Evolutionary conservation across 164 flowering plant genomes (phyloP).

Genomic region (Vitis riparia): DNA sequence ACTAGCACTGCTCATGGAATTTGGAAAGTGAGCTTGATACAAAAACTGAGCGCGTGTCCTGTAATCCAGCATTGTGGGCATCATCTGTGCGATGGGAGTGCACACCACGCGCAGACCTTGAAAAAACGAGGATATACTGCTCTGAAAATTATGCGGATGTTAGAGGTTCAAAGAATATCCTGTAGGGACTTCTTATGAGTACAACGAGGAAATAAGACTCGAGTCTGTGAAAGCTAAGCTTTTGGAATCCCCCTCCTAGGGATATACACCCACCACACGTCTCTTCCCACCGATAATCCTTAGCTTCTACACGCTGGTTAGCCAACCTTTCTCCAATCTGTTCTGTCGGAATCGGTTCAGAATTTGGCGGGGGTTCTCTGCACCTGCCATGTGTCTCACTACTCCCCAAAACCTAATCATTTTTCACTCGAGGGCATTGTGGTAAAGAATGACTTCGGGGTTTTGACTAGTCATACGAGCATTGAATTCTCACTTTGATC

Average conservation of each 20-base stretch:
- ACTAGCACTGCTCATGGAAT: background rate
- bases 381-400: too few relatives aligned
- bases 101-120: background rate
- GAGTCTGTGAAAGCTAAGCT: conserved; percentile 7
- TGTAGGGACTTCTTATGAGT: conserved; percentile 14
- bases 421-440: too few relatives aligned
- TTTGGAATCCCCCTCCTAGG: background rate
- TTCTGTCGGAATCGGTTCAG: too few relatives aligned
- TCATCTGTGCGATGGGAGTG: background rate
- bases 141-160: background rate
- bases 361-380: too few relatives aligned
- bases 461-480: too few relatives aligned
- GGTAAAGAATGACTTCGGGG: too few relatives aligned
- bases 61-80: background rate
- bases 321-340: background rate
- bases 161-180: conserved; percentile 24
- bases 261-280: background rate
- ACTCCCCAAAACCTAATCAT: background rate
- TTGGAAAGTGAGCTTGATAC: background rate
- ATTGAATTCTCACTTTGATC: too few relatives aligned
- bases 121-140: background rate
- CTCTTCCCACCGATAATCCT: background rate
- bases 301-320: background rate
- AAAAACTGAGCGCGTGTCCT: background rate
- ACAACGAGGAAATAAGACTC: background rate